Evolutionary conservation across 2,329 filamentous ascomycete genomes (phyloP).

Genomic region (Blastomyces emzantsi): DNA sequence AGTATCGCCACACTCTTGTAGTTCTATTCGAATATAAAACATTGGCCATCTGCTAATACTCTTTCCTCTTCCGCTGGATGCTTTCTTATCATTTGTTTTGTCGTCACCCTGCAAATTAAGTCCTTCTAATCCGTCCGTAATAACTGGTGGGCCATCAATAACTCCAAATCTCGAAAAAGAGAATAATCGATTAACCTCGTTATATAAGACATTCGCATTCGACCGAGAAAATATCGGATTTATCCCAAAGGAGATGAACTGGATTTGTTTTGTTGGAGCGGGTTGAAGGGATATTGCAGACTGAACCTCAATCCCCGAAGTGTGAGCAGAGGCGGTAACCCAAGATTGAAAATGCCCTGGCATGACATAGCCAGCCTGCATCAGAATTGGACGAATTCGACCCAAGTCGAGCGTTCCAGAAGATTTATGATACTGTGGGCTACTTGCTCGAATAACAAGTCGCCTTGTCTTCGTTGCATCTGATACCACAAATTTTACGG

Average conservation of each 20-base stretch:
- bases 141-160: slow-evolving; percentile 39
- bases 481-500: slow-evolving; percentile 50
- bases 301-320: slow-evolving; percentile 51
- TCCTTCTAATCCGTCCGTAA: slow-evolving; percentile 30
- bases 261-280: slow-evolving; percentile 59
- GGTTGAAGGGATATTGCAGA: slow-evolving; percentile 65
- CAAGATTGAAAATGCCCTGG: slow-evolving; percentile 49
- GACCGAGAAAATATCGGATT: slow-evolving; percentile 49
- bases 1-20: slow-evolving; percentile 32
- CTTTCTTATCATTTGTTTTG: slow-evolving; percentile 7
- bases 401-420: background rate
- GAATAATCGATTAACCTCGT: slow-evolving; percentile 71
- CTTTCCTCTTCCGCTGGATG: slow-evolving; percentile 44
- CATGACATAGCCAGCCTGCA: slow-evolving; percentile 57
- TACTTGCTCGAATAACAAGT: slow-evolving; percentile 24
- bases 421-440: background rate
- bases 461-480: slow-evolving; percentile 40
- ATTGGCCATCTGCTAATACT: slow-evolving; percentile 76
- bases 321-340: slow-evolving; percentile 61
- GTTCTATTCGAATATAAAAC: slow-evolving; percentile 66
- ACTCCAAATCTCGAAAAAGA: slow-evolving; percentile 65
- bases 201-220: slow-evolving; percentile 59
- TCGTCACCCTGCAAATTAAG: slow-evolving; percentile 28
- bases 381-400: slow-evolving; percentile 46
- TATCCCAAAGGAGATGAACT: slow-evolving; percentile 75